Conservation (phyloP, 495 filamentous ascomycete species). For the Podospora australis region DNA sequence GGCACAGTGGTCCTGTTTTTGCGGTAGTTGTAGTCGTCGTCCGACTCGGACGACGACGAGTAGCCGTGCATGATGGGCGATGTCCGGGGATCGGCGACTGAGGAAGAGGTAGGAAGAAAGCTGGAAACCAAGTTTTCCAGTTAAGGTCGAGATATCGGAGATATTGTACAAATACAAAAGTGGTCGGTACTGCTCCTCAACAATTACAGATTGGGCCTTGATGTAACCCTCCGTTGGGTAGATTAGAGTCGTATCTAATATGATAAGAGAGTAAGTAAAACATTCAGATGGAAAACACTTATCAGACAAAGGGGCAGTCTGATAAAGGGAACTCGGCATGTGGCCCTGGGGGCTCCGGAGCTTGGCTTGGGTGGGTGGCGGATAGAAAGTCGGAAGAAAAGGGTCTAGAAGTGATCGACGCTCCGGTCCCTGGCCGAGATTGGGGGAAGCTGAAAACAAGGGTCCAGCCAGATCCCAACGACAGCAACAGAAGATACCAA, state of each 20-base stretch:
- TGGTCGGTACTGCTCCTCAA: too few relatives aligned
- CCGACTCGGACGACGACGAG: slow-evolving; percentile 30
- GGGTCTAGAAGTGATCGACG: slow-evolving; percentile 5
- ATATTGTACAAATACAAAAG: too few relatives aligned
- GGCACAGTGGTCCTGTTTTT: slow-evolving; percentile 22
- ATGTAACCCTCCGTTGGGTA: too few relatives aligned
- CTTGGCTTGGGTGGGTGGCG: background rate
- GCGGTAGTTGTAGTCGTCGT: slow-evolving; percentile 30
- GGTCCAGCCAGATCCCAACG: too few relatives aligned
- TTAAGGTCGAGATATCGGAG: too few relatives aligned
- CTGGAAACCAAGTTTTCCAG: too few relatives aligned
- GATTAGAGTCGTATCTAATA: too few relatives aligned
- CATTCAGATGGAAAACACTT: too few relatives aligned
- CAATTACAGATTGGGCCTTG: too few relatives aligned
- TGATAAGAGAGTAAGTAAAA: too few relatives aligned
- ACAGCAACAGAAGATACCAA: too few relatives aligned
- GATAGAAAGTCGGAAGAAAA: background rate
- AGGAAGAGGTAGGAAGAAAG: background rate
- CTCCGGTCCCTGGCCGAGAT: slow-evolving; percentile 3
- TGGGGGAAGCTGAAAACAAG: background rate
- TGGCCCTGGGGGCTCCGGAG: background rate
- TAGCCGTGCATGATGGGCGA: slow-evolving; percentile 32
- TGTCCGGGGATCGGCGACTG: background rate
- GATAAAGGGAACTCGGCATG: background rate
- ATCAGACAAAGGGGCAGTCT: background rate